These are phyloP conservation scores for Cryptococcus amylolentus DNA, from an alignment of 1,284 basidiomycete genomes.

Conservation along the genomic window DNA sequence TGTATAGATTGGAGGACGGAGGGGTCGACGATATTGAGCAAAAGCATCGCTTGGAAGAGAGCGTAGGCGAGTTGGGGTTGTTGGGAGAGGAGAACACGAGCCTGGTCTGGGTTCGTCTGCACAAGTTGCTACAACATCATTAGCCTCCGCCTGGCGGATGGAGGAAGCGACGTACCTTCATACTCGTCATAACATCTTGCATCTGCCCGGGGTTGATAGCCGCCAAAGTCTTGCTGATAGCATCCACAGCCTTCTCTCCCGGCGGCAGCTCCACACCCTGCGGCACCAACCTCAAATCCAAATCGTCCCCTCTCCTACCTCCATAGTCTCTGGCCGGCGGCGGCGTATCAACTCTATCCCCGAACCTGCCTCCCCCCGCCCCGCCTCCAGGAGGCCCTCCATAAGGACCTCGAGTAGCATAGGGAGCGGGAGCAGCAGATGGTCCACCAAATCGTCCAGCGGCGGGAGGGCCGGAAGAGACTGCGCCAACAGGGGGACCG, in stretches of 20 bases:
- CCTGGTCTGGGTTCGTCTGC: conserved; percentile 85
- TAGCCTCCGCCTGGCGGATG: neutral
- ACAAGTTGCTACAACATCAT: conserved; percentile 58
- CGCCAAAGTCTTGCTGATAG: conserved; percentile 82
- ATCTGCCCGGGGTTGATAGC: conserved; percentile 78
- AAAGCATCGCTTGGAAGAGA: conserved; percentile 88
- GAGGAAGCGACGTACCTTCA: conserved; percentile 68
- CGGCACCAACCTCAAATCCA: conserved; percentile 55
- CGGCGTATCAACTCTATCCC: neutral
- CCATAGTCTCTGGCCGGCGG: conserved; percentile 6
- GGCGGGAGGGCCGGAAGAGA: neutral
- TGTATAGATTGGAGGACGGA: conserved; percentile 65
- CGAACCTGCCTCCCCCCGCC: neutral
- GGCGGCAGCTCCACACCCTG: conserved; percentile 71
- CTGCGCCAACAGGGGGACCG: neutral
- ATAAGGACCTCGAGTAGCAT: neutral
- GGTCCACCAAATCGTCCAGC: conserved; percentile 20
- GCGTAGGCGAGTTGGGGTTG: conserved; percentile 96
- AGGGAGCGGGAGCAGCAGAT: conserved; percentile 2
- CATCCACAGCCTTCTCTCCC: conserved; percentile 75
- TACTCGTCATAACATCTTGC: conserved; percentile 92
- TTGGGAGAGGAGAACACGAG: conserved; percentile 68
- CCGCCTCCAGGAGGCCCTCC: neutral
- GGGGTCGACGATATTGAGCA: conserved; percentile 92
- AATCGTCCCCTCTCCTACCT: conserved; percentile 2